These are phyloP conservation scores for Penicillium arizonense DNA, from an alignment of 495 filamentous ascomycete species.

Conservation along the genomic window DNA sequence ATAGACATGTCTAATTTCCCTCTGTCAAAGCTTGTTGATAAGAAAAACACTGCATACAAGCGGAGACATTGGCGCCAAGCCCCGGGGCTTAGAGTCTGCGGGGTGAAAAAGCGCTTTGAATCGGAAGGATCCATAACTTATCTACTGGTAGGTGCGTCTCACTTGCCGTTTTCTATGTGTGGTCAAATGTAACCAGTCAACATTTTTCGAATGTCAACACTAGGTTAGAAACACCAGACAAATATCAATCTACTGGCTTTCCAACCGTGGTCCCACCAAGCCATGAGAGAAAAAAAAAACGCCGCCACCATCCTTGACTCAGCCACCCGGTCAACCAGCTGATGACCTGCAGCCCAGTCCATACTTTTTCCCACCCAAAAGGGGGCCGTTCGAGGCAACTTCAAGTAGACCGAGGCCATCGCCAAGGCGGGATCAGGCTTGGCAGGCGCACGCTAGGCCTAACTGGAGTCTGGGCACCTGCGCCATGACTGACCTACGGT, in stretches of 20 bases:
- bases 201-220: background rate
- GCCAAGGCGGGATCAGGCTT: conserved; percentile 2
- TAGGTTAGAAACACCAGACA: background rate
- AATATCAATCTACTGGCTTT: background rate
- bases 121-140: conserved; percentile 1
- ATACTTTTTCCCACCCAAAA: no score
- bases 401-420: background rate
- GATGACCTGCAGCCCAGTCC: background rate
- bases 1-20: no score
- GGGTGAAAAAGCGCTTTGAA: background rate
- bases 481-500: background rate
- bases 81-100: background rate
- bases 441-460: background rate
- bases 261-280: background rate
- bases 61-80: conserved; percentile 6
- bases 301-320: conserved; percentile 3
- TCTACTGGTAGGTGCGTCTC: background rate
- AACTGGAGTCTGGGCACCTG: background rate
- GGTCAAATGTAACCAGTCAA: no score
- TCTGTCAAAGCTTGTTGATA: background rate
- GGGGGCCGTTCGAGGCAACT: background rate
- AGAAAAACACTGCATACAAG: background rate
- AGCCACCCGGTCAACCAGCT: background rate
- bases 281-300: background rate
- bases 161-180: background rate